Evolutionary conservation across 371 early-diverging fungal genomes (phyloP), one percentile per base, ranked within the genome.

Genomic region (Cokeromyces recurvatus): DNA sequence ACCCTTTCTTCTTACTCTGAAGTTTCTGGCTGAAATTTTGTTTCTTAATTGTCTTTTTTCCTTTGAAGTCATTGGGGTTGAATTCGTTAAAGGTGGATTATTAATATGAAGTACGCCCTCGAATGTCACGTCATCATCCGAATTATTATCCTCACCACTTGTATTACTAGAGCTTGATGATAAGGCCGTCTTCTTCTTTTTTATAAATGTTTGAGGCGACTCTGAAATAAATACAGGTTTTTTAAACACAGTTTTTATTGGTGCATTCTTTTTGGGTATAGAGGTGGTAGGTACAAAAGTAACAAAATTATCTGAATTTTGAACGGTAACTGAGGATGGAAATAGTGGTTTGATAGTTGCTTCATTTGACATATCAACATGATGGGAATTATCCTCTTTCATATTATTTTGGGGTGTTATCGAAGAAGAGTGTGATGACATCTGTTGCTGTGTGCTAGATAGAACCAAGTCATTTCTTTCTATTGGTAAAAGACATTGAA

Each of bases 1-100:
- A 87, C 87, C 89, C 71, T 92, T 92, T 68, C 91, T 77, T 34
- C 92, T 78, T 36, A 85, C 84, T 37, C 93, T 78, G 64, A 92
- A 92, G 59, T 88, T 89, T 50, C 93, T 71, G 12, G 93, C 93
- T 10, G 90, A 89, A 42, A 91, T 84, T 58, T 90, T 91, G 75
- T 92, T 92, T n/a, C 91, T 75, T 41, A 91, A 60, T 57, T 90
- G 90, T 29, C 91, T 67, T 17, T 89, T 75, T 63, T 92, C 90
- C 54, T 88, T 89, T 12, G 87, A 73, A 0, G 83, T 71, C 60
- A 89, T 66, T 40, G 29, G 11, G 5, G 5, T 29, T 29, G 11
- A 11, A 8, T 5, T 29, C 5, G 29, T 8, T 29, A 11, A 29
- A 29, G 29, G 5, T 11, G 29, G 11, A 29, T 11, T 29, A 29